Conservation (phyloP, 805 yeast species). For the Pichia scutulata region DNA sequence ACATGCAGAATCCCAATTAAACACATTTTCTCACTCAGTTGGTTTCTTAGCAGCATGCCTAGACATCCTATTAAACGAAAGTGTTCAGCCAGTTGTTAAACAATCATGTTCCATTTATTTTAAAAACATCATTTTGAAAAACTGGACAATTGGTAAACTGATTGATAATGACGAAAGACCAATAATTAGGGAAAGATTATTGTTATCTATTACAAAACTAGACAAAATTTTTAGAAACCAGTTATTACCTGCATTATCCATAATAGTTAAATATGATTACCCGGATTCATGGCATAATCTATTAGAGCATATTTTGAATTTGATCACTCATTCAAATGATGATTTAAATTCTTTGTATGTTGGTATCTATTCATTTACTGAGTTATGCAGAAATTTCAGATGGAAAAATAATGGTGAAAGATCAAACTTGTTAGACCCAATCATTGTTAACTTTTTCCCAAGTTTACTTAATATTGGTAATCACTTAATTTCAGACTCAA, state of each 20-base stretch:
- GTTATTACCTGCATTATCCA: slow-evolving; percentile 43
- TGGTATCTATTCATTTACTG: slow-evolving; percentile 70
- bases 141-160: slow-evolving; percentile 45
- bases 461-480: slow-evolving; percentile 59
- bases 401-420: slow-evolving; percentile 63
- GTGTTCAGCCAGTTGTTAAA: slow-evolving; percentile 48
- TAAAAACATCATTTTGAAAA: slow-evolving; percentile 62
- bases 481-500: slow-evolving; percentile 32
- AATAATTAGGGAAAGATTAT: slow-evolving; percentile 57
- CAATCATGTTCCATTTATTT: slow-evolving; percentile 82
- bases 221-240: slow-evolving; percentile 39
- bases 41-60: slow-evolving; percentile 82
- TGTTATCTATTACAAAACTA: slow-evolving; percentile 50
- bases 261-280: slow-evolving; percentile 38
- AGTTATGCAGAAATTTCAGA: slow-evolving; percentile 65
- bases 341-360: slow-evolving; percentile 43
- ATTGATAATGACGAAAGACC: slow-evolving; percentile 71
- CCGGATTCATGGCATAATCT: slow-evolving; percentile 48
- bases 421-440: slow-evolving; percentile 42
- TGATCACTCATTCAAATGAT: slow-evolving; percentile 34
- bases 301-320: slow-evolving; percentile 38
- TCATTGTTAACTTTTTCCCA: slow-evolving; percentile 62
- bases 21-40: slow-evolving; percentile 45
- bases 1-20: slow-evolving; percentile 64
- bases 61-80: slow-evolving; percentile 54